A percentile compares a stretch with the other conserved stretches of the same genome.
phyloP scores from a whole-genome alignment of 805 yeast species.

The Hanseniaspora mollemarum region DNA sequence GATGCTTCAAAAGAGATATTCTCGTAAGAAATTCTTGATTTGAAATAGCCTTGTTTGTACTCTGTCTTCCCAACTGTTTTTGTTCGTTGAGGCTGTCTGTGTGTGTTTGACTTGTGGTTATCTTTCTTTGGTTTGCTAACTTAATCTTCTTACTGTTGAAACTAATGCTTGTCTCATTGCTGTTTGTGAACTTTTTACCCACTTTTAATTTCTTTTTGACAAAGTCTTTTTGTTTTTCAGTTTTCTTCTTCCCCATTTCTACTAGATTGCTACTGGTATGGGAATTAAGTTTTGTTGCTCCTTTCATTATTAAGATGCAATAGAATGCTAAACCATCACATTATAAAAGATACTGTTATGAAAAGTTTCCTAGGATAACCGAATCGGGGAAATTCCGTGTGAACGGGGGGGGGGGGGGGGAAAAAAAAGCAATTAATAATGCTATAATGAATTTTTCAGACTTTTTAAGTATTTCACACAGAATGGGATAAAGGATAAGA shows the following conservation, averaged over 20 bases:
- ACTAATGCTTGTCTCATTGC: conserved; percentile 74
- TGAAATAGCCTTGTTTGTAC: not conserved
- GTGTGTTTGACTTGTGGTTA: conserved; percentile 8
- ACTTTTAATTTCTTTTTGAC: conserved; percentile 64
- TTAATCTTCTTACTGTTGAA: conserved; percentile 51
- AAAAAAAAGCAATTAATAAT: too few relatives aligned
- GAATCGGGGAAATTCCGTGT: too few relatives aligned
- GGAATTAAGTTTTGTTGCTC: too few relatives aligned
- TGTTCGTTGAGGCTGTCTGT: not conserved
- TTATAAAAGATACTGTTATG: too few relatives aligned
- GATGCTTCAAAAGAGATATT: conserved; percentile 63
- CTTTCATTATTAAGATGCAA: too few relatives aligned
- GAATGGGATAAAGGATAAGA: not conserved
- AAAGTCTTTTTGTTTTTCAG: conserved; percentile 39
- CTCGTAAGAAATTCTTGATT: conserved; percentile 46
- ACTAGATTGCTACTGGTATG: not conserved
- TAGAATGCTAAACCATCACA: too few relatives aligned
- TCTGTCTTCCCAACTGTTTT: too few relatives aligned
- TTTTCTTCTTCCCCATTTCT: conserved; percentile 31
- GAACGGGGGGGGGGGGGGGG: too few relatives aligned
- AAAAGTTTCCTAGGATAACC: too few relatives aligned
- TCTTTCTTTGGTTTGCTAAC: conserved; percentile 26
- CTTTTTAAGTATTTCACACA: not conserved
- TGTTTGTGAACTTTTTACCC: conserved; percentile 68
- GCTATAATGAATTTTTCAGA: too few relatives aligned